These are phyloP conservation scores for Neophaeococcomyces mojaviensis DNA, from an alignment of 2,329 filamentous ascomycete species.

Conservation along the genomic window DNA sequence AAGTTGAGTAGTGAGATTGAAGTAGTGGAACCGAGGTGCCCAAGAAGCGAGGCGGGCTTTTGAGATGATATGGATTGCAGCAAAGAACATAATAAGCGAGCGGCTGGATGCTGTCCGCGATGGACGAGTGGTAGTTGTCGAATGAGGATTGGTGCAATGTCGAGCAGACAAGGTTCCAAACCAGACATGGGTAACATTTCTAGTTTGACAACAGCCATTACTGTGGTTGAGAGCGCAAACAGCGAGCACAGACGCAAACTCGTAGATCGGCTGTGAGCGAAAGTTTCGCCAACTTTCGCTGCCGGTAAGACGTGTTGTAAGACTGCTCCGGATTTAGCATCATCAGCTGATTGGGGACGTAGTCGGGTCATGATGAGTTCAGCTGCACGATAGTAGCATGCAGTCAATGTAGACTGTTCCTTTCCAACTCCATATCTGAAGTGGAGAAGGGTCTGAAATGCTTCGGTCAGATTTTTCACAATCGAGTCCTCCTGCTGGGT, in stretches of 20 bases:
- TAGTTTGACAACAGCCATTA: not conserved
- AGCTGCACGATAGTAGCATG: slow-evolving; percentile 63
- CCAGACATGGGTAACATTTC: not conserved
- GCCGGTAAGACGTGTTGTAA: slow-evolving; percentile 60
- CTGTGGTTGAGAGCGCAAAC: not conserved
- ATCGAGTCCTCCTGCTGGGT: slow-evolving; percentile 62
- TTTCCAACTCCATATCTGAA: slow-evolving; percentile 71
- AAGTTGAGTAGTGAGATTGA: slow-evolving; percentile 78
- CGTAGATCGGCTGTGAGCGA: not conserved
- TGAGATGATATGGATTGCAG: not conserved
- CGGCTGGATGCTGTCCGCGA: not conserved
- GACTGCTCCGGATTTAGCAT: slow-evolving; percentile 69
- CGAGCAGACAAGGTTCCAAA: slow-evolving; percentile 1
- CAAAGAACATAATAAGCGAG: not conserved
- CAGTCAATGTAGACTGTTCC: slow-evolving; percentile 42
- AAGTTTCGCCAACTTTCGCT: slow-evolving; percentile 17
- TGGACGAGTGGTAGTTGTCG: not conserved
- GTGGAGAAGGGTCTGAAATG: slow-evolving; percentile 63
- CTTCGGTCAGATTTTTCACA: slow-evolving; percentile 57
- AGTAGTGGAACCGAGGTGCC: slow-evolving; percentile 73
- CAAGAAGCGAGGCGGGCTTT: slow-evolving; percentile 77
- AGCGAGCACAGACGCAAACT: not conserved
- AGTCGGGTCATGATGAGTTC: slow-evolving; percentile 71
- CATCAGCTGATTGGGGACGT: slow-evolving; percentile 60
- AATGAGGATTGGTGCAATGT: not conserved